Percentiles rank a stretch among this genome's conserved stretches.
These are phyloP conservation scores for Epichloe sibirici DNA, from an alignment of 2,329 filamentous ascomycete genomes.

Conservation along the genomic window DNA sequence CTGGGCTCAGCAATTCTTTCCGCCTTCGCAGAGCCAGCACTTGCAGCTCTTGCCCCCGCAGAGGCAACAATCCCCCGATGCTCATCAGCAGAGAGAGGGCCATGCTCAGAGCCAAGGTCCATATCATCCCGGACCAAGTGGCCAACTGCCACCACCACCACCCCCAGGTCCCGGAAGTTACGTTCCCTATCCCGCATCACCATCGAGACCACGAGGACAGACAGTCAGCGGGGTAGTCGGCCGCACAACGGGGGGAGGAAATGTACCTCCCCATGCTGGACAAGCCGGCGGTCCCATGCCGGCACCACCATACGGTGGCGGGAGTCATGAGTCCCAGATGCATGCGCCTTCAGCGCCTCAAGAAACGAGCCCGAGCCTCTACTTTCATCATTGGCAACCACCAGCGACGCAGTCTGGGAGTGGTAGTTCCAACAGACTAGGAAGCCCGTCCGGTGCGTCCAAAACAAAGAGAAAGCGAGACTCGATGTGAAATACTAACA, in stretches of 20 bases:
- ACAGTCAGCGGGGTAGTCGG: slow-evolving; percentile 31
- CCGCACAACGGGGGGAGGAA: slow-evolving; percentile 31
- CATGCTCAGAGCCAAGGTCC: slow-evolving; percentile 28
- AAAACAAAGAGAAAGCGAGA: slow-evolving; percentile 37
- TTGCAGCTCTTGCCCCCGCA: slow-evolving; percentile 39
- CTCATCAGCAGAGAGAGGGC: slow-evolving; percentile 36
- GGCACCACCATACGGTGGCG: slow-evolving; percentile 24
- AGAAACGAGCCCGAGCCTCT: slow-evolving; percentile 62
- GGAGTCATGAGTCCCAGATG: slow-evolving; percentile 31
- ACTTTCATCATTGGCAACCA: slow-evolving; percentile 89
- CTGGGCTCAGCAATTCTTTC: slow-evolving; percentile 55
- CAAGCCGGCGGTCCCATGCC: slow-evolving; percentile 4
- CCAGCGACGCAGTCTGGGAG: slow-evolving; percentile 50
- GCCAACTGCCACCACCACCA: slow-evolving; percentile 1
- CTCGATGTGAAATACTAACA: slow-evolving; percentile 26
- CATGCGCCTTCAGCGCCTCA: slow-evolving; percentile 45
- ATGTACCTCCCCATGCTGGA: slow-evolving; percentile 22
- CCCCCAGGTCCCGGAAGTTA: slow-evolving; percentile 27
- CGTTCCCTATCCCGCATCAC: slow-evolving; percentile 35
- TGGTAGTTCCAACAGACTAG: slow-evolving; percentile 50
- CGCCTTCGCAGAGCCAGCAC: slow-evolving; percentile 35
- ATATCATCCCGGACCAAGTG: slow-evolving; percentile 25
- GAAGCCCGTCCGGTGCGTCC: slow-evolving; percentile 64
- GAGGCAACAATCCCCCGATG: slow-evolving; percentile 38
- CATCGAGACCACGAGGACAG: slow-evolving; percentile 36